Evolutionary conservation across 495 filamentous ascomycete genomes (phyloP).

Genomic region (Margaritispora aquatica): DNA sequence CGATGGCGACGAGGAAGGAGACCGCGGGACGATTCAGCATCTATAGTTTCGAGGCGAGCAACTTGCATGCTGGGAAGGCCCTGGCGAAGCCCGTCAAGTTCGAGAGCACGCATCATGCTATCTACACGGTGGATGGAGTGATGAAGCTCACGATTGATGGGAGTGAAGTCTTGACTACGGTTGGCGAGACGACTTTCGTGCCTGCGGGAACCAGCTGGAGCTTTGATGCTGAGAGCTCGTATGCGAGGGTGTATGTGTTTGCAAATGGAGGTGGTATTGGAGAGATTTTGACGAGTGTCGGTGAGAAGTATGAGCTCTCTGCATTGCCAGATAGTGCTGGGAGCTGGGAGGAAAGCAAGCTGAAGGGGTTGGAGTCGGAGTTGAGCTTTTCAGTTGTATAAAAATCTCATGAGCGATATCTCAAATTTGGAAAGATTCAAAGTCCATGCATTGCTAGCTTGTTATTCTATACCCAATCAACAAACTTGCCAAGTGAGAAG

Average conservation of each 20-base stretch:
- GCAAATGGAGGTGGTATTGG: slow-evolving; percentile 34
- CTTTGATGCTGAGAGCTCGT: slow-evolving; percentile 33
- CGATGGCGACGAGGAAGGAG: slow-evolving; percentile 39
- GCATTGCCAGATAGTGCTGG: slow-evolving; percentile 7
- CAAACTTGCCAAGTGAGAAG: no score
- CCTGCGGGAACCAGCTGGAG: slow-evolving; percentile 35
- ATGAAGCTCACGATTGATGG: slow-evolving; percentile 32
- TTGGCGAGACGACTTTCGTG: slow-evolving; percentile 35
- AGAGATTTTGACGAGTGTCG: slow-evolving; percentile 11
- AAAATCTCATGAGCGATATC: no score
- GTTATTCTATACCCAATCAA: no score
- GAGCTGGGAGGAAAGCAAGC: slow-evolving; percentile 6
- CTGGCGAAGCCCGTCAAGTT: slow-evolving; percentile 32
- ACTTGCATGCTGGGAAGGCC: slow-evolving; percentile 26
- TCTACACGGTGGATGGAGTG: slow-evolving; percentile 34
- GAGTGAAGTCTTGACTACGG: slow-evolving; percentile 23
- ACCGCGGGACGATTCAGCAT: slow-evolving; percentile 38
- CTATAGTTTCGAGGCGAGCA: slow-evolving; percentile 38
- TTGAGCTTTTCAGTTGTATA: slow-evolving; percentile 7
- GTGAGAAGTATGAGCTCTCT: slow-evolving; percentile 8
- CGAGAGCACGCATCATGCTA: slow-evolving; percentile 33
- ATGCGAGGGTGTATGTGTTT: slow-evolving; percentile 37
- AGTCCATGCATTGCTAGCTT: no score
- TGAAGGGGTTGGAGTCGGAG: slow-evolving; percentile 10
- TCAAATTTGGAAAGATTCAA: no score